Evolutionary conservation across 495 filamentous ascomycete genomes (phyloP).

Genomic region (Penicillium fimorum): DNA sequence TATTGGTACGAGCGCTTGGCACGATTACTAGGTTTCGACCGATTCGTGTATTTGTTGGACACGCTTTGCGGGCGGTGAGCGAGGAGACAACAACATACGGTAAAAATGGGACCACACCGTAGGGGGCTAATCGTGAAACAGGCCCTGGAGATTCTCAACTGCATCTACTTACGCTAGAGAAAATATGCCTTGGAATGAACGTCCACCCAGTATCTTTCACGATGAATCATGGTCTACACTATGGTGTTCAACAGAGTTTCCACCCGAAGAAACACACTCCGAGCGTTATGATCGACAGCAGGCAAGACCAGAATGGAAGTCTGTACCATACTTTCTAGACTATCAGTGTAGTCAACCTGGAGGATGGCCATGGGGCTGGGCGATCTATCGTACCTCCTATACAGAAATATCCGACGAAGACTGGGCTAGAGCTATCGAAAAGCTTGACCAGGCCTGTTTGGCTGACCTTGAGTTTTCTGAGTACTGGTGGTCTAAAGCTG

Average conservation of each 20-base stretch:
- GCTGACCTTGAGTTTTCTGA: not conserved
- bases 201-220: slow-evolving; percentile 6
- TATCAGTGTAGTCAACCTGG: not conserved
- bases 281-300: slow-evolving; percentile 4
- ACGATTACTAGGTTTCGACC: too few relatives aligned
- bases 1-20: too few relatives aligned
- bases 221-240: slow-evolving; percentile 9
- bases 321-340: not conserved
- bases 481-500: not conserved
- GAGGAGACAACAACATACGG: too few relatives aligned
- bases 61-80: too few relatives aligned
- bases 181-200: too few relatives aligned
- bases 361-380: slow-evolving; percentile 3
- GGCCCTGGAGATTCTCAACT: too few relatives aligned
- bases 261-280: slow-evolving; percentile 3
- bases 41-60: too few relatives aligned
- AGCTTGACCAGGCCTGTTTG: slow-evolving; percentile 3
- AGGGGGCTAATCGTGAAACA: too few relatives aligned
- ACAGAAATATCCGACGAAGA: not conserved
- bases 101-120: too few relatives aligned
- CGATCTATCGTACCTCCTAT: slow-evolving; percentile 4
- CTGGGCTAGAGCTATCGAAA: slow-evolving; percentile 6
- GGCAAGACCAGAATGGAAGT: not conserved
- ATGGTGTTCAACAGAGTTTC: slow-evolving; percentile 11
- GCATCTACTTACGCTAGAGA: too few relatives aligned